phyloP scores from a whole-genome alignment of 2,329 filamentous ascomycete genomes.

The Ceratocystis eucalypticola region DNA sequence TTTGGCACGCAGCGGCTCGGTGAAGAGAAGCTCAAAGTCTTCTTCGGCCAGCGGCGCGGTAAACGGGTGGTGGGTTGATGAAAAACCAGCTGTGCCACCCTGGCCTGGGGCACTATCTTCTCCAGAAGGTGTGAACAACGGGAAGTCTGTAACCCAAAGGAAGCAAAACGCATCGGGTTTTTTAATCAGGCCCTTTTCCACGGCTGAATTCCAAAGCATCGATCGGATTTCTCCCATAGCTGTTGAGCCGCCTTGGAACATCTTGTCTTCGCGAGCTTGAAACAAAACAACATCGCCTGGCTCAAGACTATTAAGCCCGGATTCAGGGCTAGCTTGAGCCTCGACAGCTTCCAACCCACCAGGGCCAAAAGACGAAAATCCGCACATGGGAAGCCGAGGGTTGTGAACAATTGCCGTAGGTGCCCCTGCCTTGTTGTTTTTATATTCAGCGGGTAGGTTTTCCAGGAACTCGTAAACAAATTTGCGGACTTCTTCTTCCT shows the following conservation, averaged over 20 bases:
- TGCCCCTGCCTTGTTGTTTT: constrained; percentile 58
- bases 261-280: constrained; percentile 57
- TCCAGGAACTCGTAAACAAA: constrained; percentile 63
- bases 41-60: constrained; percentile 62
- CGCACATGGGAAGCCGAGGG: constrained; percentile 56
- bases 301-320: constrained; percentile 31
- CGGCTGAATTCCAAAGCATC: constrained; percentile 54
- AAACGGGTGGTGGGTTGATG: constrained; percentile 89
- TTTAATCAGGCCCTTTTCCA: constrained; percentile 45
- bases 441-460: constrained; percentile 42
- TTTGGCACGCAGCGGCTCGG: constrained; percentile 54
- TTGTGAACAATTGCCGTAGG: constrained; percentile 71
- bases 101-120: constrained; percentile 53
- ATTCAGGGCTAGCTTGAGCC: constrained; percentile 22
- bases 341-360: constrained; percentile 25
- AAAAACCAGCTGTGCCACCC: constrained; percentile 65
- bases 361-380: constrained; percentile 59
- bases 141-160: constrained; percentile 81
- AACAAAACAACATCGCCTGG: constrained; percentile 70
- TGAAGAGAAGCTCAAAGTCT: constrained; percentile 63
- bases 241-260: constrained; percentile 58
- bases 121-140: constrained; percentile 65
- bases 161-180: constrained; percentile 45
- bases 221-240: constrained; percentile 59
- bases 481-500: constrained; percentile 39